Evolutionary conservation across 2,329 filamentous ascomycete genomes (phyloP), one percentile per base, ranked within the genome.

Genomic region (Neonectria magnoliae): DNA sequence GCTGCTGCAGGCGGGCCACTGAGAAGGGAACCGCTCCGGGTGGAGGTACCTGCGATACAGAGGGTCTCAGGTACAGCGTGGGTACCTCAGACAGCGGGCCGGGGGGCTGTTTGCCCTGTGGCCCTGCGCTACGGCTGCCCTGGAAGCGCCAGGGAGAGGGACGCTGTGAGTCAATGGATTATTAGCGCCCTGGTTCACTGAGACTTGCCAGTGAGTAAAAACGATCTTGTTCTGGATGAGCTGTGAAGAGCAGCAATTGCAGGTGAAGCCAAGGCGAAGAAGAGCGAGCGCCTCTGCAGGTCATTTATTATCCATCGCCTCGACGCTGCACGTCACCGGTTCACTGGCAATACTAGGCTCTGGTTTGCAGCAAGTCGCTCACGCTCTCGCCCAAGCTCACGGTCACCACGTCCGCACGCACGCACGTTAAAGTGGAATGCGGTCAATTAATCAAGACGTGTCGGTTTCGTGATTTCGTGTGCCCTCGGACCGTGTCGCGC

Each of bases 401-500:
- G 51, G 22, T 29, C 51, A 22, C 31, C 45, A 25, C 25, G 38
- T 18, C 29, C 29, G 8, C 31, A 33, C 31, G 36, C 56, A 59
- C 57, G 65, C 63, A 59, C 38, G 60, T 61, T 63, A 58, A 60
- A 64, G 68, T 64, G 71, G 62, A 67, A 72, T 74, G 72, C 69
- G 71, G 62, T 76, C 71, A 75, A 77, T 79, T 77, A 77, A 78
- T 62, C 60, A 22, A 65, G 79, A 78, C 81, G 81, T 82, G 81
- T 82, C 79, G 57, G 74, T 81, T 82, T 82, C 81, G 81, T 79
- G 81, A 74, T 73, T 72, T 77, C 80, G 79, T 78, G 79, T 75
- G 64, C 33, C 55, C 5, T 27, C 11, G 36, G 31, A 60, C 68
- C 76, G 76, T 76, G 76, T 75, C 68, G 44, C 62, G 62, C 69